phyloP scores from a whole-genome alignment of 306 rosid species.

The Carpinus fangiana region DNA sequence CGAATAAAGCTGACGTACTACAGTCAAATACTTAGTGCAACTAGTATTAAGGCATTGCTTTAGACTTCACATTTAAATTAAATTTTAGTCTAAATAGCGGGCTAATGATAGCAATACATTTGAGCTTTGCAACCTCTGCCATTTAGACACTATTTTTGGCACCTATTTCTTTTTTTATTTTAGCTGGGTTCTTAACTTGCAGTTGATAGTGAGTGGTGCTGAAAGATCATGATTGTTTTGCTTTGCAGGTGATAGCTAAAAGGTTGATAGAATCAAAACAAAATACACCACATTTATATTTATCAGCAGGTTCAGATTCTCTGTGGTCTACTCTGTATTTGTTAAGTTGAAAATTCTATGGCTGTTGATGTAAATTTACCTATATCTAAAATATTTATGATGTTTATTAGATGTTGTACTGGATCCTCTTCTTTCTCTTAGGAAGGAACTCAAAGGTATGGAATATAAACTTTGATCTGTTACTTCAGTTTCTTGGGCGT shows the following conservation, averaged over 20 bases:
- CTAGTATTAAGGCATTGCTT: background rate
- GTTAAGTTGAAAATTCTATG: conserved; percentile 14
- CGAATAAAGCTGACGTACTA: background rate
- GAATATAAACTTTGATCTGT: conserved; percentile 11
- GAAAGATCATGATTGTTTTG: conserved; percentile 23
- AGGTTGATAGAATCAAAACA: conserved; percentile 92
- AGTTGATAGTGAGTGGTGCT: background rate
- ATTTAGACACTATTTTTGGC: background rate
- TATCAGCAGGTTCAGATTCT: conserved; percentile 72
- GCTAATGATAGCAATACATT: background rate
- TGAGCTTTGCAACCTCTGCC: background rate
- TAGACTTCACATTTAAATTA: background rate
- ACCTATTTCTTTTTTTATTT: background rate
- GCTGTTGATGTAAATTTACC: conserved; percentile 18
- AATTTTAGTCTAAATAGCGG: background rate
- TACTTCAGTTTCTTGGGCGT: conserved; percentile 20
- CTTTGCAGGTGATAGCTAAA: conserved; percentile 86
- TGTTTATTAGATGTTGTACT: conserved; percentile 64
- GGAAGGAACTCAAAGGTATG: conserved; percentile 90
- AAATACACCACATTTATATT: conserved; percentile 81
- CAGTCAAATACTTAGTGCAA: background rate
- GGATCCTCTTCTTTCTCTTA: conserved; percentile 92
- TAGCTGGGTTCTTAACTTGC: background rate
- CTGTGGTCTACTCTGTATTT: conserved; percentile 12
- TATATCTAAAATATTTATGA: conserved; percentile 33